phyloP scores from a whole-genome alignment of 2,329 filamentous ascomycete species.

The Monilinia aucupariae region DNA sequence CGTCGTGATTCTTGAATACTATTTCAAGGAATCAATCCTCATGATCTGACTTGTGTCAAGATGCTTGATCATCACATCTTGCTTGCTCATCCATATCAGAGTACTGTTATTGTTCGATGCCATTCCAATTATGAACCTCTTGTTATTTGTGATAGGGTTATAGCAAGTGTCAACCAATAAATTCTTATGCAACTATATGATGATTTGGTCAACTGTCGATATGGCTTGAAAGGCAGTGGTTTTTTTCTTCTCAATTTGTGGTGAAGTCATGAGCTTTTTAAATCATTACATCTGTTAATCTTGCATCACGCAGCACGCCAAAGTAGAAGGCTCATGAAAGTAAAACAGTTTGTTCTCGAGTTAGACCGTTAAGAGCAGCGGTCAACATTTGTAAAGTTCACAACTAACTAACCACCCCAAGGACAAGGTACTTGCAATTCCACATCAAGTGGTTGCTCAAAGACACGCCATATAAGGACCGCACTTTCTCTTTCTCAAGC shows the following conservation, averaged over 20 bases:
- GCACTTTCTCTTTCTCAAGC: background rate
- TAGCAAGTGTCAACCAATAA: background rate
- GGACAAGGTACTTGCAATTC: background rate
- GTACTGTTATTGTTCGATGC: background rate
- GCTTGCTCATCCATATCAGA: background rate
- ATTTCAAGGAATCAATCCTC: background rate
- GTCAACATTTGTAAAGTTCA: background rate
- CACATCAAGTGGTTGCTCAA: background rate
- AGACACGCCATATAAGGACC: background rate
- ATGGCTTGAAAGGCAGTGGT: background rate
- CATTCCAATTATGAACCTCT: background rate
- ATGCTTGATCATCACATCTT: background rate
- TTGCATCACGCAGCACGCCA: background rate
- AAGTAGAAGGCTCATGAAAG: background rate
- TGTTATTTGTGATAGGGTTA: background rate
- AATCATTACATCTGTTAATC: background rate
- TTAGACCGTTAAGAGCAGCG: background rate
- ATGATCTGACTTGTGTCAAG: background rate
- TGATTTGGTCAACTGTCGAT: background rate
- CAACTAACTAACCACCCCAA: background rate
- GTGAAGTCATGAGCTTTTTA: background rate
- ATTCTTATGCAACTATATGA: background rate
- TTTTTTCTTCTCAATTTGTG: background rate
- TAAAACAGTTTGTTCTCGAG: background rate
- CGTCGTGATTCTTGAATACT: background rate